Conservation (phyloP, 805 yeast genomes). For the Pichia heedii region DNA sequence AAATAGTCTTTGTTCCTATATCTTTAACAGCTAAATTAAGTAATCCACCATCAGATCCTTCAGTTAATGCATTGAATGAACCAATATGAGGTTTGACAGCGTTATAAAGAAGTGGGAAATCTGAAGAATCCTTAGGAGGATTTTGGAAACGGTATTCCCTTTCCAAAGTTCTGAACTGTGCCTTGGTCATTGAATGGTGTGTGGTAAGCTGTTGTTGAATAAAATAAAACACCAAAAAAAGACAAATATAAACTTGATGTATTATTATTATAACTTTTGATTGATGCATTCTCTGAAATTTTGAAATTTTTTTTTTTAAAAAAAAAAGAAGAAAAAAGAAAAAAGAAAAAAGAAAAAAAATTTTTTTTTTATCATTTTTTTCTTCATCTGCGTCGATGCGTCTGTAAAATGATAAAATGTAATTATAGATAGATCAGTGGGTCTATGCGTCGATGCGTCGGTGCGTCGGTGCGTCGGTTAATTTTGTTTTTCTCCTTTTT, state of each 20-base stretch:
- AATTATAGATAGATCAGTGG: too few species aligned
- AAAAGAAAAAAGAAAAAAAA: too few species aligned
- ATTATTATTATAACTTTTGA: too few species aligned
- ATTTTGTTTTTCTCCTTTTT: too few species aligned
- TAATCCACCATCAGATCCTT: slow-evolving; percentile 78
- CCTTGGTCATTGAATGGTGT: slow-evolving; percentile 25
- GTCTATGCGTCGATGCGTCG: background rate
- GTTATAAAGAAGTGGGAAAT: slow-evolving; percentile 72
- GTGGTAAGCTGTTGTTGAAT: background rate
- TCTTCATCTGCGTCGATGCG: background rate
- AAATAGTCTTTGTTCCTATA: slow-evolving; percentile 77
- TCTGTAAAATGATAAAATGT: background rate
- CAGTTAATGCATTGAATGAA: slow-evolving; percentile 88
- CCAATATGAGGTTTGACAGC: slow-evolving; percentile 95
- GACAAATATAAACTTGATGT: too few species aligned
- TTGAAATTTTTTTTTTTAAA: too few species aligned
- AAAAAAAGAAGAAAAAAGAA: too few species aligned
- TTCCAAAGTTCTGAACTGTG: slow-evolving; percentile 73
- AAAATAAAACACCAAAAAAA: too few species aligned
- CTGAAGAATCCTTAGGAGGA: slow-evolving; percentile 83
- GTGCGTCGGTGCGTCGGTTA: too few species aligned
- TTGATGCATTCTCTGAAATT: too few species aligned
- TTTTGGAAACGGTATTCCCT: slow-evolving; percentile 76
- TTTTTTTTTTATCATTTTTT: background rate
- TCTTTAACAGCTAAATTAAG: slow-evolving; percentile 80